Evolutionary conservation across 192 early-diverging fungal species (phyloP).

Genomic region (Dissophora ornata): DNA sequence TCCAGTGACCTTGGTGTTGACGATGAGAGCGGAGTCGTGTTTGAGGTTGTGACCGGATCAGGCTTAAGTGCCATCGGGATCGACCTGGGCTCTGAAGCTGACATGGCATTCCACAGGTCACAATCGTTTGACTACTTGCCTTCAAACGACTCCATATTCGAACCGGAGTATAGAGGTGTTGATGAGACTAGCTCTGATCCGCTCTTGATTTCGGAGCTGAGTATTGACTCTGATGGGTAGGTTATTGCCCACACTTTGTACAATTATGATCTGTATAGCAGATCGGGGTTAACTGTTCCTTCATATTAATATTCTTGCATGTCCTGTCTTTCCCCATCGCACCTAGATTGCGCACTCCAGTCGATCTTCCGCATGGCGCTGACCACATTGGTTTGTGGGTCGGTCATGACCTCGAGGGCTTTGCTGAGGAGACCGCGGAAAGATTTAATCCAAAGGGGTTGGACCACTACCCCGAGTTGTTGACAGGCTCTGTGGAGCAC

Average conservation of each 20-base stretch:
- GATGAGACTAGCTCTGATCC: slow-evolving; percentile 3
- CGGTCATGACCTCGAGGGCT: slow-evolving; percentile 1
- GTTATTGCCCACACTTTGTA: too few relatives aligned
- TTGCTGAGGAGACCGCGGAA: slow-evolving; percentile 1
- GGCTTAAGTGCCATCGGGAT: slow-evolving; percentile 8
- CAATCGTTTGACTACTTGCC: slow-evolving; percentile 16
- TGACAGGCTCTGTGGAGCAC: not conserved
- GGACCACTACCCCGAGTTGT: slow-evolving; percentile 3
- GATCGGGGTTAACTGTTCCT: too few relatives aligned
- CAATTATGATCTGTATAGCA: too few relatives aligned
- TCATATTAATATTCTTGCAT: too few relatives aligned
- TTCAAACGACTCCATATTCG: slow-evolving; percentile 10
- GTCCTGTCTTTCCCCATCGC: not conserved
- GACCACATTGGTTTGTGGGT: slow-evolving; percentile 14
- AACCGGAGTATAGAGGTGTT: slow-evolving; percentile 5
- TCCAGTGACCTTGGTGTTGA: slow-evolving; percentile 17
- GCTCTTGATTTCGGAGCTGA: slow-evolving; percentile 26
- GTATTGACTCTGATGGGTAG: slow-evolving; percentile 45
- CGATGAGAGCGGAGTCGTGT: not conserved
- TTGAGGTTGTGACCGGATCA: not conserved
- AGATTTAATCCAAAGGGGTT: not conserved
- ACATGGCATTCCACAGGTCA: slow-evolving; percentile 11
- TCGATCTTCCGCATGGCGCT: slow-evolving; percentile 12
- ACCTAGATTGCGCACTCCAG: slow-evolving; percentile 21
- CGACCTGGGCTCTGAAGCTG: slow-evolving; percentile 13